A percentile compares a stretch with the other conserved stretches of the same genome.
Conservation (phyloP, 139 green algal genomes). For the Dunaliella primolecta region DNA sequence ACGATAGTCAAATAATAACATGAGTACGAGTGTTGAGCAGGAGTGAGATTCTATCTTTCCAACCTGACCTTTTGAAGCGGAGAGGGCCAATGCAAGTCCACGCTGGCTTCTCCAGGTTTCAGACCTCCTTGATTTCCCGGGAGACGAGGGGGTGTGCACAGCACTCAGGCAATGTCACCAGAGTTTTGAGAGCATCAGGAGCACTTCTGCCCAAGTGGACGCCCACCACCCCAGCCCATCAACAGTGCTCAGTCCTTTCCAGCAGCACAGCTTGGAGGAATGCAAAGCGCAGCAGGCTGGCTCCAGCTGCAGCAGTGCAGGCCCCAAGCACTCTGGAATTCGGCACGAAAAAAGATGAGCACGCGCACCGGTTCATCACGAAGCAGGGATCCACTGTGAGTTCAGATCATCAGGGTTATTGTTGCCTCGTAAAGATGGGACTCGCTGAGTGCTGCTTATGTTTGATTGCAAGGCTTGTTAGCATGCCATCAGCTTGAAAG, state of each 20-base stretch:
- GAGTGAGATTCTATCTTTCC: no score
- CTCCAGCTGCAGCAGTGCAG: not conserved
- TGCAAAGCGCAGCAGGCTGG: not conserved
- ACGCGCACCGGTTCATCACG: conserved; percentile 10
- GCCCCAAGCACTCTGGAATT: not conserved
- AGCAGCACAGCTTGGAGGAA: not conserved
- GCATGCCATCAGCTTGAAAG: no score
- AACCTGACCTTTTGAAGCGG: no score
- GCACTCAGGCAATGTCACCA: not conserved
- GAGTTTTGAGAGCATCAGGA: not conserved
- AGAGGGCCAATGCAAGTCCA: no score
- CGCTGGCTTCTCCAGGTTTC: not conserved
- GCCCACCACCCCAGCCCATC: no score
- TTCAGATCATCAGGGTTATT: no score
- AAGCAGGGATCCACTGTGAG: conserved; percentile 12
- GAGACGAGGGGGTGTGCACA: not conserved
- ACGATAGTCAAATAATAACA: no score
- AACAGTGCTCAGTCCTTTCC: no score
- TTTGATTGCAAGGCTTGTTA: not conserved
- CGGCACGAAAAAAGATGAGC: not conserved
- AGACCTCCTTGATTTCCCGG: not conserved
- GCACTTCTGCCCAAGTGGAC: not conserved
- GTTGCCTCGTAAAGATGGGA: no score
- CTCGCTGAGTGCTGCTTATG: not conserved
- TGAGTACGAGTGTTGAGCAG: no score